Evolutionary conservation across 176 grass and related monocot genomes (phyloP).

Genomic region (maize (Zea mays)): Zm-B73-REFERENCE-NAM-5.0 NC_050099.1:246804501-246805000

Average conservation of each 20-base stretch:
- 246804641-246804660: slow-evolving; percentile 72
- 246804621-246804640: slow-evolving; percentile 4
- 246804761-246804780: slow-evolving; percentile 8
- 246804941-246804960: slow-evolving; percentile 59
- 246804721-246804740: slow-evolving; percentile 75
- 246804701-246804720: slow-evolving; percentile 88
- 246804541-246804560: slow-evolving; percentile 47
- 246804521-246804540: slow-evolving; percentile 78
- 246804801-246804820: neutral
- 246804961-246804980: slow-evolving; percentile 76
- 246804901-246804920: slow-evolving; percentile 91
- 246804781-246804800: neutral
- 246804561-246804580: neutral
- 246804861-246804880: slow-evolving; percentile 80
- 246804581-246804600: slow-evolving; percentile 35
- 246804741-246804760: neutral
- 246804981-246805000: slow-evolving; percentile 96
- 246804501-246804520: slow-evolving; percentile 95
- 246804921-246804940: slow-evolving; percentile 50
- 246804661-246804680: slow-evolving; percentile 66
- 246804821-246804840: slow-evolving; percentile 43
- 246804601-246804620: slow-evolving; percentile 18
- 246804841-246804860: slow-evolving; percentile 90
- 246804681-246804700: slow-evolving; percentile 85
- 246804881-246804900: slow-evolving; percentile 95